Percentiles rank a stretch among this genome's conserved stretches.
phyloP scores from a whole-genome alignment of 2,329 filamentous ascomycete genomes.

The Pseudogymnoascus sp. region DNA sequence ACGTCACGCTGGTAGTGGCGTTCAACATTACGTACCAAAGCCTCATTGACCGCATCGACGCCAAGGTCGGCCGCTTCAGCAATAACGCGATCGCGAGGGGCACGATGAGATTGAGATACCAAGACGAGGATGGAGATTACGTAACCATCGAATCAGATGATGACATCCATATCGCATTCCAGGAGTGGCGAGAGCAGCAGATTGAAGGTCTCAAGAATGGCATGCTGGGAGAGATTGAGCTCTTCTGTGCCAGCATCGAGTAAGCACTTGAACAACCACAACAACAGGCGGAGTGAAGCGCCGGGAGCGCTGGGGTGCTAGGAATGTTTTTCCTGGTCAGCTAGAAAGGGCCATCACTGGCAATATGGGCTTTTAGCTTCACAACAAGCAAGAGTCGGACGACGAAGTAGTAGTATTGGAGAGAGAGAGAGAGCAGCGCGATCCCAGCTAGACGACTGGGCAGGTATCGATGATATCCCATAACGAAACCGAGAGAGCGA shows the following conservation, averaged over 20 bases:
- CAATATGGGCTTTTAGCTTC: not conserved
- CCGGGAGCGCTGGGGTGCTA: constrained; percentile 1
- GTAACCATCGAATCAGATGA: constrained; percentile 94
- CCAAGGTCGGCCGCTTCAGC: constrained; percentile 83
- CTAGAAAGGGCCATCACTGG: constrained; percentile 11
- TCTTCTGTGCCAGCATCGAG: constrained; percentile 61
- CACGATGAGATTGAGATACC: constrained; percentile 80
- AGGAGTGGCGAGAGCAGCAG: constrained; percentile 82
- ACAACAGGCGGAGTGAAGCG: not conserved
- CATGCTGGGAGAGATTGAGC: constrained; percentile 81
- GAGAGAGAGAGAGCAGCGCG: not conserved
- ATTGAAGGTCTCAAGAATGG: constrained; percentile 55
- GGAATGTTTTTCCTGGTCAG: not conserved
- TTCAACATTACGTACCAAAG: constrained; percentile 94
- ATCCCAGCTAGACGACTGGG: not conserved
- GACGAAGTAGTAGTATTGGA: not conserved
- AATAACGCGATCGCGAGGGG: constrained; percentile 76
- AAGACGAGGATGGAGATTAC: constrained; percentile 86
- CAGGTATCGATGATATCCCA: not conserved
- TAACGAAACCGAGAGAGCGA: not conserved
- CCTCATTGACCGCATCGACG: constrained; percentile 90
- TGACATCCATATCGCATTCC: constrained; percentile 91
- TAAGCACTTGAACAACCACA: not conserved
- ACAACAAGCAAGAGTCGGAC: constrained; percentile 6
- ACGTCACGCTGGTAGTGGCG: constrained; percentile 90